Percentiles rank a stretch among this genome's conserved stretches.
Evolutionary conservation across 2,329 filamentous ascomycete species (phyloP).

Genomic region (Arthrobotrys sphaeroides): DNA sequence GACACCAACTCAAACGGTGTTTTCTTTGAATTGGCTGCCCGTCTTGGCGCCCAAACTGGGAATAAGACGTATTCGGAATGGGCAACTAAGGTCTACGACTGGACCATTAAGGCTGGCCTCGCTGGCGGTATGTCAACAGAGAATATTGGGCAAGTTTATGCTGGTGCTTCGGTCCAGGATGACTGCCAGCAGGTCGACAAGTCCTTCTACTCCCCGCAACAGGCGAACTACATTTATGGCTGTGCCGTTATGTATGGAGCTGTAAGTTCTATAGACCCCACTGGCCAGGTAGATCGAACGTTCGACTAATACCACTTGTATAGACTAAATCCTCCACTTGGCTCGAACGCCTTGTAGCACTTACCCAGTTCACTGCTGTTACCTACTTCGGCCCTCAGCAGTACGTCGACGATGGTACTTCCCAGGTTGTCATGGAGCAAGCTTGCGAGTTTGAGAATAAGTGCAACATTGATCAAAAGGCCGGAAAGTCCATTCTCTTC

Average conservation of each 20-base stretch:
- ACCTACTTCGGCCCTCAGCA: slow-evolving; percentile 60
- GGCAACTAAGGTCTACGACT: slow-evolving; percentile 77
- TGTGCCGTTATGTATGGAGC: slow-evolving; percentile 72
- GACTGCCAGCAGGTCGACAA: slow-evolving; percentile 68
- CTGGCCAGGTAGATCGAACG: too few species aligned
- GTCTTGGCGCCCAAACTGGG: slow-evolving; percentile 78
- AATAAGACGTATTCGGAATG: slow-evolving; percentile 82
- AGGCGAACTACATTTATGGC: slow-evolving; percentile 73
- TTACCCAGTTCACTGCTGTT: background rate
- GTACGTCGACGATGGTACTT: slow-evolving; percentile 35
- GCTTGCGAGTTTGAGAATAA: slow-evolving; percentile 67
- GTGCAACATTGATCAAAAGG: slow-evolving; percentile 75
- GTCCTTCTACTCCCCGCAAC: slow-evolving; percentile 72
- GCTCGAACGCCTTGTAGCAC: background rate
- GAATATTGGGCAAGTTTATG: slow-evolving; percentile 66
- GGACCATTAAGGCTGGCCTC: slow-evolving; percentile 69
- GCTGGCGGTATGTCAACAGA: slow-evolving; percentile 68
- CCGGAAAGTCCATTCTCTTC: slow-evolving; percentile 72
- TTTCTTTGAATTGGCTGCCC: slow-evolving; percentile 75
- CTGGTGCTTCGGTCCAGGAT: slow-evolving; percentile 59
- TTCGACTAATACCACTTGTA: background rate
- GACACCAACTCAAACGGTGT: slow-evolving; percentile 75
- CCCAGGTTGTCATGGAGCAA: slow-evolving; percentile 71
- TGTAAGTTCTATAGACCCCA: slow-evolving; percentile 52
- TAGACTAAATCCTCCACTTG: slow-evolving; percentile 30